Evolutionary conservation across 2,329 filamentous ascomycete genomes (phyloP).

Genomic region (Clarireedia homoeocarpa): DNA sequence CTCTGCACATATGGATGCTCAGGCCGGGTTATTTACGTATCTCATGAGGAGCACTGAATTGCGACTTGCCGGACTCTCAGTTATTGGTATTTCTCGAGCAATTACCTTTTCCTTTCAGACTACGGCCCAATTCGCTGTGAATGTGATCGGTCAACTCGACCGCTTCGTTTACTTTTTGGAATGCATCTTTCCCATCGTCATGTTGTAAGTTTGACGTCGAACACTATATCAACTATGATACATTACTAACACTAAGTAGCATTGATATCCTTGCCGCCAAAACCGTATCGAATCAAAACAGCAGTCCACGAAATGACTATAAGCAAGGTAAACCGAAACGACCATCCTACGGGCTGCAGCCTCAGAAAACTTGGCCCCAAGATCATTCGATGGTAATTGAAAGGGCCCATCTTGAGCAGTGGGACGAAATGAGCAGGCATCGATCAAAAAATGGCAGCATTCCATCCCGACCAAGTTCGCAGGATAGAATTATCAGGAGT

Average conservation of each 20-base stretch:
- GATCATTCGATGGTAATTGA: neutral
- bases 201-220: constrained; percentile 29
- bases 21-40: constrained; percentile 32
- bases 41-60: constrained; percentile 36
- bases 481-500: neutral
- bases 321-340: neutral
- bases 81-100: constrained; percentile 34
- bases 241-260: constrained; percentile 1
- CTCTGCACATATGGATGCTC: constrained; percentile 27
- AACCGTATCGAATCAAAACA: neutral
- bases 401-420: neutral
- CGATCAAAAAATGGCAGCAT: neutral
- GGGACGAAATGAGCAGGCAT: neutral
- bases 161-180: constrained; percentile 36
- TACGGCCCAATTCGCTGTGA: constrained; percentile 31
- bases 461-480: neutral
- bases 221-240: neutral
- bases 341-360: neutral
- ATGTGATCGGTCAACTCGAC: constrained; percentile 33
- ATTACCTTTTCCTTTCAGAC: constrained; percentile 36
- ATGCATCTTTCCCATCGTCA: constrained; percentile 35
- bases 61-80: constrained; percentile 32
- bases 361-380: neutral
- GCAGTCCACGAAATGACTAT: neutral
- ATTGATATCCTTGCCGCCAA: constrained; percentile 17